Evolutionary conservation across 192 early-diverging fungal species (phyloP).

Genomic region (Backusella sp.): DNA sequence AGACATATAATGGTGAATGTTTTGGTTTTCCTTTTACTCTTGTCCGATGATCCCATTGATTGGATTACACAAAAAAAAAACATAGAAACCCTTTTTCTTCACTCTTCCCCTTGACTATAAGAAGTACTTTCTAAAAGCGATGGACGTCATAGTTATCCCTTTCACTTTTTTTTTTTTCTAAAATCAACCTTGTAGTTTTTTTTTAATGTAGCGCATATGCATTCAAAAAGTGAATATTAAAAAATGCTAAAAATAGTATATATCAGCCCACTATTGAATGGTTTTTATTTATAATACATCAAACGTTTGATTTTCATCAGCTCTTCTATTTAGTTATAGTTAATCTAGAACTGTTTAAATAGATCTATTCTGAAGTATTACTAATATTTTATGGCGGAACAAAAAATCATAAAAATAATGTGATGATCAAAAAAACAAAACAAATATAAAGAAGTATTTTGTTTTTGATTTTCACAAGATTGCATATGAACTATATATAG

Average conservation of each 20-base stretch:
- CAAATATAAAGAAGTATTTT: not conserved
- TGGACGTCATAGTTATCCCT: not conserved
- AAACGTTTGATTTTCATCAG: not conserved
- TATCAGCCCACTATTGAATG: not conserved
- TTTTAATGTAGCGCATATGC: not conserved
- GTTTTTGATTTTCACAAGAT: not conserved
- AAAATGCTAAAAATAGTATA: conserved; percentile 5
- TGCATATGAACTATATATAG: not conserved
- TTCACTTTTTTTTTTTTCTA: not conserved
- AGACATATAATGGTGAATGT: not conserved
- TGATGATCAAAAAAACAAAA: no score
- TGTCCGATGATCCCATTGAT: not conserved
- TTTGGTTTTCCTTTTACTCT: not conserved
- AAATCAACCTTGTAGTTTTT: not conserved
- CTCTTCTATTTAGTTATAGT: not conserved
- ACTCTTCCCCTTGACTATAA: not conserved
- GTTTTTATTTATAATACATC: not conserved
- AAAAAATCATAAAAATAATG: not conserved
- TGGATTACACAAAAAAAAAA: conserved; percentile 2
- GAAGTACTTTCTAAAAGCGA: not conserved
- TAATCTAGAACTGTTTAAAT: not conserved
- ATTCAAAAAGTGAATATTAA: not conserved
- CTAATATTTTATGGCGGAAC: not conserved
- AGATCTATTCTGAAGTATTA: not conserved
- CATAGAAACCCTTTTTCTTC: not conserved